phyloP scores from a whole-genome alignment of 2,329 filamentous ascomycete species.

The Aspergillus chevalieri region DNA sequence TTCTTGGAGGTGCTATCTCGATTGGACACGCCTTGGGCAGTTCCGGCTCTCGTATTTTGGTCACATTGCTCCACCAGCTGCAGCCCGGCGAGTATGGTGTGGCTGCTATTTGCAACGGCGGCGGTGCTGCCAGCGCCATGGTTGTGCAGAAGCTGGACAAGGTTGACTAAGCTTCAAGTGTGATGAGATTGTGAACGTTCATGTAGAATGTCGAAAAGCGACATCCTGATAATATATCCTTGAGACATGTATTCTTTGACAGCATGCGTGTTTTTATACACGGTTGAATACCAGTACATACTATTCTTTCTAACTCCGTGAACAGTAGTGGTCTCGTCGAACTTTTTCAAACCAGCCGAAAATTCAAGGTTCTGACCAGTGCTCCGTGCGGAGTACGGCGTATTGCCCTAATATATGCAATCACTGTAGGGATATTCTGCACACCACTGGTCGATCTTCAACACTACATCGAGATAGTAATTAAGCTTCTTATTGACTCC shows the following conservation, averaged over 20 bases:
- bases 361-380: background rate
- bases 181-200: background rate
- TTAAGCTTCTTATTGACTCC: too few relatives aligned
- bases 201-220: background rate
- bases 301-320: background rate
- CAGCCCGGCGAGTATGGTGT: conserved; percentile 90
- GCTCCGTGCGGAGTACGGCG: too few relatives aligned
- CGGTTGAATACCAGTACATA: background rate
- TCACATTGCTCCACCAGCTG: conserved; percentile 84
- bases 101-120: conserved; percentile 94
- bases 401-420: too few relatives aligned
- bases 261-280: background rate
- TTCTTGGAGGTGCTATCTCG: conserved; percentile 83
- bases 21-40: conserved; percentile 88
- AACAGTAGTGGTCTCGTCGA: too few relatives aligned
- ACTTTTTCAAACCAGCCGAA: too few relatives aligned
- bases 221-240: background rate
- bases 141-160: conserved; percentile 76
- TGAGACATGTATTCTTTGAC: background rate
- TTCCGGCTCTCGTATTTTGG: conserved; percentile 85
- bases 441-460: too few relatives aligned
- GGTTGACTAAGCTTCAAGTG: conserved; percentile 28
- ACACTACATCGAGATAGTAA: too few relatives aligned
- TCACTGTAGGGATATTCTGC: too few relatives aligned
- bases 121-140: conserved; percentile 83